phyloP scores from a whole-genome alignment of 2,329 filamentous ascomycete species.

The Colletotrichum sidae region DNA sequence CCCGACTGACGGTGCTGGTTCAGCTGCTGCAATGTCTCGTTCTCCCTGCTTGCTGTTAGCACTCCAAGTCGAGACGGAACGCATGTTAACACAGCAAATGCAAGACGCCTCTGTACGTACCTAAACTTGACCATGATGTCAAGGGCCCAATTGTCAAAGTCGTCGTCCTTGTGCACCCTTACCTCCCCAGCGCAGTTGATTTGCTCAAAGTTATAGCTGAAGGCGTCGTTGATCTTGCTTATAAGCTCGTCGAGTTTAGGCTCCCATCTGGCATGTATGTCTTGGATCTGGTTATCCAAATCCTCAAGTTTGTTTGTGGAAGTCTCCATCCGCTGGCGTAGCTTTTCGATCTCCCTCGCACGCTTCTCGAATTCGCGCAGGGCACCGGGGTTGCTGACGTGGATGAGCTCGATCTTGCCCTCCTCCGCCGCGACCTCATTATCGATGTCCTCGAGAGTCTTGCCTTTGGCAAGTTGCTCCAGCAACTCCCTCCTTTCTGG shows the following conservation, averaged over 20 bases:
- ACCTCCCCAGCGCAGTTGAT: conserved; percentile 97
- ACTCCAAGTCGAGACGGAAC: neutral
- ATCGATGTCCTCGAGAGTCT: conserved; percentile 73
- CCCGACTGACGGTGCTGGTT: conserved; percentile 95
- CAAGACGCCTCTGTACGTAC: conserved; percentile 55
- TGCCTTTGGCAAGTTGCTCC: conserved; percentile 56
- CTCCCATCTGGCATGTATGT: conserved; percentile 82
- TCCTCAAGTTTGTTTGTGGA: conserved; percentile 66
- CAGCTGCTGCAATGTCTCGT: conserved; percentile 85
- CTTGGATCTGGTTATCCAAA: conserved; percentile 68
- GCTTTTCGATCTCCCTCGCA: conserved; percentile 74
- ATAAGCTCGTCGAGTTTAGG: conserved; percentile 83
- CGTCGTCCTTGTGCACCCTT: conserved; percentile 85
- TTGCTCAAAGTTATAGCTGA: conserved; percentile 91
- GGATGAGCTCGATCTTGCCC: conserved; percentile 82
- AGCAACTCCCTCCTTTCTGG: conserved; percentile 55
- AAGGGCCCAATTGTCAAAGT: conserved; percentile 95
- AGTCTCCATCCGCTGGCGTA: conserved; percentile 68
- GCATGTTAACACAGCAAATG: neutral
- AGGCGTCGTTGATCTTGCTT: conserved; percentile 86
- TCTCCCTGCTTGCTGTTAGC: conserved; percentile 65
- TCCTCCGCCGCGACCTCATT: conserved; percentile 79
- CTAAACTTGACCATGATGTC: conserved; percentile 96
- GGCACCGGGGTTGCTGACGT: conserved; percentile 79
- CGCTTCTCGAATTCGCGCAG: conserved; percentile 83